Percentiles rank a stretch among this genome's conserved stretches.
Conservation (phyloP, 2,329 filamentous ascomycete species). For the Penicillium brasilianum region DNA sequence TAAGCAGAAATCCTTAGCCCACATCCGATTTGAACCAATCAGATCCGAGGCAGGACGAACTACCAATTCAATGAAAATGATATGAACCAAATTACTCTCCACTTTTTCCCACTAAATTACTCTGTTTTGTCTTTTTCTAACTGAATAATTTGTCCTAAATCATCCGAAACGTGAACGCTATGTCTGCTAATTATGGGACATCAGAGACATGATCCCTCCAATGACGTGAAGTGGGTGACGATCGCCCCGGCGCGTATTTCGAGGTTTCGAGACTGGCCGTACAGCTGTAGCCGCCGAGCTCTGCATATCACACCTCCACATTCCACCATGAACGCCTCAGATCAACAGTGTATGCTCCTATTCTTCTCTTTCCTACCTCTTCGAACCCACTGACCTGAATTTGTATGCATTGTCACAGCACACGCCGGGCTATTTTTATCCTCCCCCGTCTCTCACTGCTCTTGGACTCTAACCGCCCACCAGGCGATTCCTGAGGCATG, state of each 20-base stretch:
- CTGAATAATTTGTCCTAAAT: constrained; percentile 1
- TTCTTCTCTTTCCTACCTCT: neutral
- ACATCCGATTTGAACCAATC: constrained; percentile 4
- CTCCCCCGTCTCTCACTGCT: neutral
- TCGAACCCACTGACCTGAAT: neutral
- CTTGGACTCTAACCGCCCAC: constrained; percentile 26
- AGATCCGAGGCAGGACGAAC: constrained; percentile 1
- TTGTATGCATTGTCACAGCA: constrained; percentile 23
- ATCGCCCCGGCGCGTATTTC: constrained; percentile 29
- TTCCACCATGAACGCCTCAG: constrained; percentile 6
- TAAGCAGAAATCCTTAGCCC: constrained; percentile 21
- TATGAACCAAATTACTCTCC: neutral
- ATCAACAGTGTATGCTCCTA: constrained; percentile 2
- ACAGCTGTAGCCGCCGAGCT: constrained; percentile 32
- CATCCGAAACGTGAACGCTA: constrained; percentile 10
- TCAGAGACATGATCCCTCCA: constrained; percentile 15
- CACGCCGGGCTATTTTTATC: constrained; percentile 32
- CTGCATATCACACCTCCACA: constrained; percentile 25
- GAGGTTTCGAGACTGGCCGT: constrained; percentile 26
- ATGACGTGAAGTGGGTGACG: constrained; percentile 20
- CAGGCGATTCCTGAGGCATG: constrained; percentile 28
- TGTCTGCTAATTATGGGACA: constrained; percentile 33
- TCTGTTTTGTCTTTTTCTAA: neutral
- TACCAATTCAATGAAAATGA: neutral
- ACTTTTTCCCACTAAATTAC: neutral